Evolutionary conservation across 1,284 basidiomycete genomes (phyloP), one percentile per base, ranked within the genome.

Genomic region (Dichomitus squalens): DNA sequence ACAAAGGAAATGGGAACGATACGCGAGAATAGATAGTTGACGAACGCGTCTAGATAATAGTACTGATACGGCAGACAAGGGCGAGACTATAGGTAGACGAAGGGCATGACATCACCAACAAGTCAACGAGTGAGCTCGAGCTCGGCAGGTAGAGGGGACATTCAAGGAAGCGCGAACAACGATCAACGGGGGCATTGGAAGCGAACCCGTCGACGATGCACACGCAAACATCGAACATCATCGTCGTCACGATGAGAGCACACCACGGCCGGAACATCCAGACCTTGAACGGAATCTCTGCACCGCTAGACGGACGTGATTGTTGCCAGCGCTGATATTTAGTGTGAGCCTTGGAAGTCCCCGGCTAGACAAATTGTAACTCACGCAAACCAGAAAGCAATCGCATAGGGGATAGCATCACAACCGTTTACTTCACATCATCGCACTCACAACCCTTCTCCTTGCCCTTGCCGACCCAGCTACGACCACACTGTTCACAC

Each of bases 401-500:
- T 52, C 44, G 43, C 50, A 59, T 57, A 55, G 27, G 38, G n/a
- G 21, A 21, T 34, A 46, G 23, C 43, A 33, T 25, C 33, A 41
- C 33, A 6, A 43, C 36, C 49, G 34, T 66, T 77, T 82, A 90
- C 79, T 89, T 89, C 72, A 84, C 75, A 62, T 87, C 83, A 64
- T 79, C 76, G 72, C 89, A 92, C 52, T 81, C 78, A 71, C 90
- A 91, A 43, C 78, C 75, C 60, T 69, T 68, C 64, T 77, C 75
- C 48, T 78, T 75, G 53, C 87, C 87, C 61, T 78, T 74, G 52
- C 86, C 87, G 60, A 89, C 72, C 75, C 77, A 85, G 39, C 88
- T 81, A 65, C 86, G 88, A 58, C 91, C 90, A 67, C 90, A 93
- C 34, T 72, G 72, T 40, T 91, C 85, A 61, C 90, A 92, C 87